phyloP scores from a whole-genome alignment of 2,329 filamentous ascomycete genomes.

The Huntiella savannae region DNA sequence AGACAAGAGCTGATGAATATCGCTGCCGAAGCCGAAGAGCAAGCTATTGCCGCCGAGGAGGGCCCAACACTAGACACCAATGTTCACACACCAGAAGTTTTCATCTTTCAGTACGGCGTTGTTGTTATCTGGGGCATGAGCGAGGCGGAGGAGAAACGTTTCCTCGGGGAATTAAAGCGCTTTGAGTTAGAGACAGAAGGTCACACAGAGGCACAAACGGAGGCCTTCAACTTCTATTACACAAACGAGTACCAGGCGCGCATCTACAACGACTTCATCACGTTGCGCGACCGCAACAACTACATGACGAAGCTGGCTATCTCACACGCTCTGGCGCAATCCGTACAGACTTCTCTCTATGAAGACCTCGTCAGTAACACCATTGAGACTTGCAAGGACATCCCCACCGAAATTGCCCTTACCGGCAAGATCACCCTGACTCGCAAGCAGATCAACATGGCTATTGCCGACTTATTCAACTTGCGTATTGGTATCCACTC shows the following conservation, averaged over 20 bases:
- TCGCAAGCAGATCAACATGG: slow-evolving; percentile 91
- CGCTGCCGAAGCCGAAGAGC: neutral
- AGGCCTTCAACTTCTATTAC: slow-evolving; percentile 99
- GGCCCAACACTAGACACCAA: slow-evolving; percentile 63
- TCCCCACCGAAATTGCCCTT: slow-evolving; percentile 78
- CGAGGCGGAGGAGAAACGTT: slow-evolving; percentile 68
- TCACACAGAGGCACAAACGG: slow-evolving; percentile 77
- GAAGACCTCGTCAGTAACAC: slow-evolving; percentile 90
- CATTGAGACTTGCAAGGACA: slow-evolving; percentile 80
- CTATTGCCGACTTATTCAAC: slow-evolving; percentile 96
- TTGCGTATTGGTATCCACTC: slow-evolving; percentile 94
- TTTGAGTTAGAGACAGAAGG: slow-evolving; percentile 84
- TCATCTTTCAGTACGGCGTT: slow-evolving; percentile 93
- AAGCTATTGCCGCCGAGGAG: neutral
- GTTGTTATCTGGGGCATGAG: slow-evolving; percentile 98
- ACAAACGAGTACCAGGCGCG: slow-evolving; percentile 92
- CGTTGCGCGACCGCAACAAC: slow-evolving; percentile 76
- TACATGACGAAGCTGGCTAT: slow-evolving; percentile 98
- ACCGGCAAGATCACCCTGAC: slow-evolving; percentile 84
- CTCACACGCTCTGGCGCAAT: slow-evolving; percentile 85
- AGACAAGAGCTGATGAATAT: slow-evolving; percentile 8
- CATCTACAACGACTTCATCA: slow-evolving; percentile 99
- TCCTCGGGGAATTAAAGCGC: slow-evolving; percentile 82
- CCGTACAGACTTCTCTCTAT: slow-evolving; percentile 93
- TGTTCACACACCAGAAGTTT: slow-evolving; percentile 84